Evolutionary conservation across 169 alveolate genomes (phyloP).

Genomic region (Condylostoma magnum): DNA sequence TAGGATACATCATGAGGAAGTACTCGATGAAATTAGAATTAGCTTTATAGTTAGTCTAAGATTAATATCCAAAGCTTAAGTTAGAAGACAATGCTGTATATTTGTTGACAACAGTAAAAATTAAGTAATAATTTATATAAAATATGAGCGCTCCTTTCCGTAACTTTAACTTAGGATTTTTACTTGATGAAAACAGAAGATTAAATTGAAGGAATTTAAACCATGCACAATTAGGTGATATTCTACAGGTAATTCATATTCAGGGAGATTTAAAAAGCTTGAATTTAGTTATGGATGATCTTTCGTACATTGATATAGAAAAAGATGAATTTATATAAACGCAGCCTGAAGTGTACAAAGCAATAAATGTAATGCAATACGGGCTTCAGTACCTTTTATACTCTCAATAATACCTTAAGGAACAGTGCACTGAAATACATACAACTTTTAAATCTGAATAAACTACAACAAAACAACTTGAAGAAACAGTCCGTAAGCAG

Average conservation of each 20-base stretch:
- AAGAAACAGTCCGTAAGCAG: background rate
- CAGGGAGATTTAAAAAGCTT: slow-evolving; percentile 18
- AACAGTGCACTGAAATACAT: background rate
- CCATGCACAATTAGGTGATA: background rate
- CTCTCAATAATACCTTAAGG: background rate
- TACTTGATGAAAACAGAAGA: background rate
- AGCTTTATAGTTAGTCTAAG: no score
- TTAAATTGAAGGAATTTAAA: slow-evolving; percentile 14
- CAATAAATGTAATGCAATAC: slow-evolving; percentile 14
- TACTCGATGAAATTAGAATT: no score
- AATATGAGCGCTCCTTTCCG: background rate
- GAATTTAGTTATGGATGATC: slow-evolving; percentile 4
- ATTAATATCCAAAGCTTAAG: no score
- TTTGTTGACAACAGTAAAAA: no score
- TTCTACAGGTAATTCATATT: background rate
- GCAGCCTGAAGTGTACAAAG: slow-evolving; percentile 21
- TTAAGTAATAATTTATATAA: background rate
- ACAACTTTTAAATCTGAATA: background rate
- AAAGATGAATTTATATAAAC: slow-evolving; percentile 12
- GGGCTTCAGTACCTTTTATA: slow-evolving; percentile 2
- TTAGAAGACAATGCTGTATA: no score
- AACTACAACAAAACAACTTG: background rate
- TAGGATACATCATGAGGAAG: no score
- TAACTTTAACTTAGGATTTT: slow-evolving; percentile 5
- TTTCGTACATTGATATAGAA: slow-evolving; percentile 9